A percentile compares a stretch with the other conserved stretches of the same genome.
Conservation (phyloP, 2,329 filamentous ascomycete species). For the Botrytis aclada region DNA sequence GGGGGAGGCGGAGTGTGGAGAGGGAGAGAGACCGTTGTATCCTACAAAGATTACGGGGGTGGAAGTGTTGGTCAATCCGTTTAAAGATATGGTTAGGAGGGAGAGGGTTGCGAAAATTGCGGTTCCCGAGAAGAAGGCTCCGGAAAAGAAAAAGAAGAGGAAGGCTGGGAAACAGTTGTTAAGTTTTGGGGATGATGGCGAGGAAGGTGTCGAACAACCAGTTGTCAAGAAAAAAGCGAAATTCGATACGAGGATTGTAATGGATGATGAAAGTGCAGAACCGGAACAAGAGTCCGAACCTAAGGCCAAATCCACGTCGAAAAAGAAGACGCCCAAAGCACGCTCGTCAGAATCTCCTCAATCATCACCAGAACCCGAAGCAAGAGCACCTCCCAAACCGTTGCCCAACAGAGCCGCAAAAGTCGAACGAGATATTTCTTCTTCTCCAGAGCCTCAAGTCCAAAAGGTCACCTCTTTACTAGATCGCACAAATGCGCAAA, state of each 20-base stretch:
- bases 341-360: conserved; percentile 40
- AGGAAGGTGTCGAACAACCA: conserved; percentile 50
- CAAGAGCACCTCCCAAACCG: conserved; percentile 31
- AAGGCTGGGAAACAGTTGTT: conserved; percentile 74
- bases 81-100: conserved; percentile 74
- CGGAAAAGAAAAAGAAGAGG: conserved; percentile 61
- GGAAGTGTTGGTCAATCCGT: conserved; percentile 78
- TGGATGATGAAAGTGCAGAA: conserved; percentile 49
- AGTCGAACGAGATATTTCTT: conserved; percentile 37
- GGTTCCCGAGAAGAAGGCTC: conserved; percentile 44
- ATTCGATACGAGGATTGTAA: conserved; percentile 73
- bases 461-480: conserved; percentile 45
- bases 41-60: conserved; percentile 72
- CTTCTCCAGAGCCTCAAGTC: conserved; percentile 41
- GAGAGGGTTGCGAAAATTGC: conserved; percentile 53
- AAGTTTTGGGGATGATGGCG: conserved; percentile 70
- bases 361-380: conserved; percentile 41
- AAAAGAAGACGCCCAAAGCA: conserved; percentile 34
- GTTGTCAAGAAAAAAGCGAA: conserved; percentile 72
- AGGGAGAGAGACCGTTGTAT: conserved; percentile 81
- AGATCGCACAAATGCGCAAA: conserved; percentile 74
- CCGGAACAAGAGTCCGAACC: conserved; percentile 36
- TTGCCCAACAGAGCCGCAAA: conserved; percentile 34
- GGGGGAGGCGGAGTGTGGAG: conserved; percentile 80
- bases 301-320: conserved; percentile 35